These are phyloP conservation scores for Phytomonas sp. DNA, from an alignment of 208 protist species.

Conservation along the genomic window DNA sequence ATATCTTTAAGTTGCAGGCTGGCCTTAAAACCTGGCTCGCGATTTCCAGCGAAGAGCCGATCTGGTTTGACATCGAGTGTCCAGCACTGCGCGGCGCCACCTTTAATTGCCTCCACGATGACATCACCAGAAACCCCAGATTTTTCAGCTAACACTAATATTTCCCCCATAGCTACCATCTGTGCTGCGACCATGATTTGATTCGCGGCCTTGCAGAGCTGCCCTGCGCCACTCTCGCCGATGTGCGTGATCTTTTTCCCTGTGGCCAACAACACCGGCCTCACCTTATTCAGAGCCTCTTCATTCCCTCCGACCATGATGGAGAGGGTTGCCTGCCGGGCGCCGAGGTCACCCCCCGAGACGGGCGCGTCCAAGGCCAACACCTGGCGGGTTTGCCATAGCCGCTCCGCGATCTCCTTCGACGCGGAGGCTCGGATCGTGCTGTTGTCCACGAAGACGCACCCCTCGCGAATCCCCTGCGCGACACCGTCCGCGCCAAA, in stretches of 20 bases:
- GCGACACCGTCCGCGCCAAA: conserved; percentile 78
- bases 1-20: conserved; percentile 93
- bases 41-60: conserved; percentile 89
- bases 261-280: conserved; percentile 74
- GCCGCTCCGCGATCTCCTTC: conserved; percentile 64
- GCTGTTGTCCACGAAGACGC: conserved; percentile 92
- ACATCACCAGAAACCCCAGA: conserved; percentile 76
- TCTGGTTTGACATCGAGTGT: conserved; percentile 88
- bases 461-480: conserved; percentile 49
- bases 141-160: conserved; percentile 90
- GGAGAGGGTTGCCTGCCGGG: conserved; percentile 86
- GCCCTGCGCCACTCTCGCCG: conserved; percentile 82
- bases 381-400: conserved; percentile 73
- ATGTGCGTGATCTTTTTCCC: conserved; percentile 84
- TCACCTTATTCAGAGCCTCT: conserved; percentile 45
- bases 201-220: conserved; percentile 95
- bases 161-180: conserved; percentile 93
- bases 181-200: conserved; percentile 92
- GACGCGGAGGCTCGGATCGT: conserved; percentile 92
- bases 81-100: conserved; percentile 90
- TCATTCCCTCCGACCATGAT: conserved; percentile 94
- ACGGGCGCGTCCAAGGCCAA: conserved; percentile 91
- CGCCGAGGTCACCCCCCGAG: conserved; percentile 92
- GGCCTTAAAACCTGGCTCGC: conserved; percentile 92
- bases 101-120: conserved; percentile 83